Conservation (phyloP, 148 eudicot species). For the Silene conica region DNA sequence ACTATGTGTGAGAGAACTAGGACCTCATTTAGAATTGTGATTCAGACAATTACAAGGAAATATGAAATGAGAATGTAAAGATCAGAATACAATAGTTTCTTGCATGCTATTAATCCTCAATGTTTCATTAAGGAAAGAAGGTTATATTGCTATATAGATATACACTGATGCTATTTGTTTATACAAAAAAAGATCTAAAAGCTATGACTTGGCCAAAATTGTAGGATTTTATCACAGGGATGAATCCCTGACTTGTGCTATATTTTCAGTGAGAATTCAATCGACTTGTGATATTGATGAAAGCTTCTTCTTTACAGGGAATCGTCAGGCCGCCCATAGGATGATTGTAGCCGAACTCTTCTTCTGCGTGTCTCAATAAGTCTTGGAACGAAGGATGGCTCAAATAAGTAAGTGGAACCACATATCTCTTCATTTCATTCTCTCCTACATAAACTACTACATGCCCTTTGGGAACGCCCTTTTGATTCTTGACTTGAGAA, state of each 20-base stretch:
- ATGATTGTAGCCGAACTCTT: conserved; percentile 53
- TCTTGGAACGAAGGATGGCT: conserved; percentile 50
- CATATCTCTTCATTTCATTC: conserved; percentile 34
- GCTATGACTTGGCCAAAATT: conserved; percentile 1
- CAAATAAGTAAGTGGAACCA: conserved; percentile 50
- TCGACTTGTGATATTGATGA: conserved; percentile 24
- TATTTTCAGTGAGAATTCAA: not conserved
- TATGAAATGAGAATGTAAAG: not conserved
- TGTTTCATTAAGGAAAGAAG: conserved; percentile 2
- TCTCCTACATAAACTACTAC: conserved; percentile 53
- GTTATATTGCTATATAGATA: conserved; percentile 1
- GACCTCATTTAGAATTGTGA: too few species aligned
- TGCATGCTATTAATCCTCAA: conserved; percentile 5
- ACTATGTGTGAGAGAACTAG: too few species aligned
- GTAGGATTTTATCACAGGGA: not conserved
- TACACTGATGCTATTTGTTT: conserved; percentile 7
- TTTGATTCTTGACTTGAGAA: conserved; percentile 26
- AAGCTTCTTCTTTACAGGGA: conserved; percentile 41
- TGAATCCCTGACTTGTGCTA: not conserved
- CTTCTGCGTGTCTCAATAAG: conserved; percentile 42
- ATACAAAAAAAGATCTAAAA: not conserved
- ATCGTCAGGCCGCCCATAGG: conserved; percentile 54
- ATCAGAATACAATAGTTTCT: not conserved
- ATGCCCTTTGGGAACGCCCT: conserved; percentile 44
- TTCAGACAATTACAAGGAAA: too few species aligned